These are phyloP conservation scores for Aspergillus thermomutatus DNA, from an alignment of 2,329 filamentous ascomycete species.

Conservation along the genomic window DNA sequence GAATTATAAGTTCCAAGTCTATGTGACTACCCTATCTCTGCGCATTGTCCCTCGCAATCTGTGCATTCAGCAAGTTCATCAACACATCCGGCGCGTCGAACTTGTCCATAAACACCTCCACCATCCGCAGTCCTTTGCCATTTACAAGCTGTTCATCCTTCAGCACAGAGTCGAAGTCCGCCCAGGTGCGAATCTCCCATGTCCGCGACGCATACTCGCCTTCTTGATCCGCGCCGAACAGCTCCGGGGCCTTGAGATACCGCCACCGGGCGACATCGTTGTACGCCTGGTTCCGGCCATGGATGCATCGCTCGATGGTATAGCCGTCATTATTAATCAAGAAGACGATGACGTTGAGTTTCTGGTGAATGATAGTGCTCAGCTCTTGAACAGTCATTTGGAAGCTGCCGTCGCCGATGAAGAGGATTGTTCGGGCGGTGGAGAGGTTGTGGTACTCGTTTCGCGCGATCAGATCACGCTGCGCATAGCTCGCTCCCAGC, in stretches of 20 bases:
- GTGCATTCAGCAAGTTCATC: slow-evolving; percentile 29
- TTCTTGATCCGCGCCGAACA: slow-evolving; percentile 45
- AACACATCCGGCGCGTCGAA: slow-evolving; percentile 36
- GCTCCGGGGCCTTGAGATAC: slow-evolving; percentile 47
- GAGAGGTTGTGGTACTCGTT: slow-evolving; percentile 14
- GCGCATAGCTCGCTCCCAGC: slow-evolving; percentile 55
- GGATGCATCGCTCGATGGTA: slow-evolving; percentile 57
- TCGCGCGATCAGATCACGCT: slow-evolving; percentile 22
- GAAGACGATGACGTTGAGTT: slow-evolving; percentile 49
- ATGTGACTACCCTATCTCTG: not conserved
- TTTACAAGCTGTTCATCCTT: slow-evolving; percentile 33
- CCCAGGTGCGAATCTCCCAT: slow-evolving; percentile 43
- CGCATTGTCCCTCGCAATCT: slow-evolving; percentile 26
- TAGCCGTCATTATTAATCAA: slow-evolving; percentile 60
- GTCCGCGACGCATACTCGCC: slow-evolving; percentile 37
- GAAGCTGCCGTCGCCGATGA: slow-evolving; percentile 63
- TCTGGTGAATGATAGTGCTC: slow-evolving; percentile 58
- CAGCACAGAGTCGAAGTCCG: slow-evolving; percentile 44
- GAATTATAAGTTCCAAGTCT: not conserved
- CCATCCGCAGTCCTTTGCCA: slow-evolving; percentile 39
- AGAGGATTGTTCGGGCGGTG: slow-evolving; percentile 50
- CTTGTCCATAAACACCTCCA: slow-evolving; percentile 42
- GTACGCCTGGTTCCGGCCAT: slow-evolving; percentile 52
- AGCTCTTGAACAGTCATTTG: slow-evolving; percentile 66
- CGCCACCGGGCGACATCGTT: slow-evolving; percentile 56